Conservation (phyloP, 306 rosid species). For the Gleditsia sinensis region DNA sequence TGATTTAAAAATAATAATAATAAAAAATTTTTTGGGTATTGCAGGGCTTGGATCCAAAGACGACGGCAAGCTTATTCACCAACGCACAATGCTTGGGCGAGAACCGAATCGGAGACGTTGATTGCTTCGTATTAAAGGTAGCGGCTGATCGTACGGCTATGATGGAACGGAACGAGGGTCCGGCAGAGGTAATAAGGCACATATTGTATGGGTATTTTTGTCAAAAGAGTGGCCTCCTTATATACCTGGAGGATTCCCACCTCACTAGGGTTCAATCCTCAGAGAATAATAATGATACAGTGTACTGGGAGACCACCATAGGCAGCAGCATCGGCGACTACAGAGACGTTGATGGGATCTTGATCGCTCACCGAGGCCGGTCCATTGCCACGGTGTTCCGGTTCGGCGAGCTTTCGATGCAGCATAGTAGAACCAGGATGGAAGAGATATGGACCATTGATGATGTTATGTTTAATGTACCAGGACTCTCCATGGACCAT, state of each 20-base stretch:
- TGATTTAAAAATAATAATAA: too few species aligned
- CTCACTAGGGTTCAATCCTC: slow-evolving; percentile 76
- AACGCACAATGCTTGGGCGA: slow-evolving; percentile 96
- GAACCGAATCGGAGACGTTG: slow-evolving; percentile 69
- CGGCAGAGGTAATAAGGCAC: slow-evolving; percentile 90
- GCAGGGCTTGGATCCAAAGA: slow-evolving; percentile 93
- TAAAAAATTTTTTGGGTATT: too few species aligned
- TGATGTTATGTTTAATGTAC: slow-evolving; percentile 88
- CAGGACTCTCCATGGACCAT: slow-evolving; percentile 85
- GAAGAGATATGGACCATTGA: slow-evolving; percentile 94
- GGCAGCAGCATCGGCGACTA: slow-evolving; percentile 91
- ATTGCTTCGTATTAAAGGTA: slow-evolving; percentile 86
- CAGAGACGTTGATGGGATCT: slow-evolving; percentile 72
- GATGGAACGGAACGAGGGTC: slow-evolving; percentile 83
- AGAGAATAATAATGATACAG: slow-evolving; percentile 43
- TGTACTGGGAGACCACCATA: slow-evolving; percentile 95
- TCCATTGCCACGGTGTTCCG: slow-evolving; percentile 88
- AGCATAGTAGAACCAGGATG: slow-evolving; percentile 83
- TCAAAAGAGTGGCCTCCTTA: slow-evolving; percentile 89
- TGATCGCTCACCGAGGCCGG: slow-evolving; percentile 88
- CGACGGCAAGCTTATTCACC: slow-evolving; percentile 82
- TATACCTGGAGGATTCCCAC: slow-evolving; percentile 93
- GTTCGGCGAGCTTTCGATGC: slow-evolving; percentile 76
- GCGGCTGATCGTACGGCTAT: slow-evolving; percentile 81
- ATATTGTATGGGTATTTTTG: slow-evolving; percentile 88